Conservation (phyloP, 2,329 filamentous ascomycete genomes). For the Coleophoma crateriformis region DNA sequence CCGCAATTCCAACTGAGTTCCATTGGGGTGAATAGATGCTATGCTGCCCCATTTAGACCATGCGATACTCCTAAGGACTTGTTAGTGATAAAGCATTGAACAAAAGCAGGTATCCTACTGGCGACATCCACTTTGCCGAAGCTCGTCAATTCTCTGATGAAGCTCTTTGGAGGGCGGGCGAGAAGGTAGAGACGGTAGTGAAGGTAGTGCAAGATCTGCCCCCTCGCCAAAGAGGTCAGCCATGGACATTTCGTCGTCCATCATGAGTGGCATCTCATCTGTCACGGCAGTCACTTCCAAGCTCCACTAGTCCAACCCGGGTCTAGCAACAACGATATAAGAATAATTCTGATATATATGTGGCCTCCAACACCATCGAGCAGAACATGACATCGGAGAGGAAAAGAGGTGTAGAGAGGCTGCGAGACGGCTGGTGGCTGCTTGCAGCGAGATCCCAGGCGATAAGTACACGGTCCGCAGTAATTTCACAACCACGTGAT, state of each 20-base stretch:
- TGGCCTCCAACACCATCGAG: too few species aligned
- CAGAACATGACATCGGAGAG: too few species aligned
- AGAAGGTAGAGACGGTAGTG: conserved; percentile 21
- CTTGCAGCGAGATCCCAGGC: too few species aligned
- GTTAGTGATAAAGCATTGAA: not conserved
- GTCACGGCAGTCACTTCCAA: not conserved
- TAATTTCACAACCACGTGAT: too few species aligned
- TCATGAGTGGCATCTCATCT: conserved; percentile 41
- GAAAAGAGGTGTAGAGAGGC: too few species aligned
- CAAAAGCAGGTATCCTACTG: conserved; percentile 53
- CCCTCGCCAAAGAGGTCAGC: conserved; percentile 74
- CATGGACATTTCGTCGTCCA: conserved; percentile 54
- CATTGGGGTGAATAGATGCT: conserved; percentile 71
- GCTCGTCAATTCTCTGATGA: conserved; percentile 68
- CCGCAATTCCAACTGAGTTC: conserved; percentile 64
- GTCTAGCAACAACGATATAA: not conserved
- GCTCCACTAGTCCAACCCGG: not conserved
- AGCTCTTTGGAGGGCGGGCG: conserved; percentile 58
- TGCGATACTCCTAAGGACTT: conserved; percentile 60
- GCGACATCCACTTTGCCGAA: conserved; percentile 71
- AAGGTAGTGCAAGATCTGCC: conserved; percentile 49
- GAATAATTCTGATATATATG: too few species aligned
- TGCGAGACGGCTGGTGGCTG: too few species aligned
- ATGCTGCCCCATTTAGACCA: conserved; percentile 89
- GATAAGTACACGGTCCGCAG: too few species aligned